Evolutionary conservation across 768 basidiomycete species (phyloP).

Genomic region (Lactarius sanguifluus): DNA sequence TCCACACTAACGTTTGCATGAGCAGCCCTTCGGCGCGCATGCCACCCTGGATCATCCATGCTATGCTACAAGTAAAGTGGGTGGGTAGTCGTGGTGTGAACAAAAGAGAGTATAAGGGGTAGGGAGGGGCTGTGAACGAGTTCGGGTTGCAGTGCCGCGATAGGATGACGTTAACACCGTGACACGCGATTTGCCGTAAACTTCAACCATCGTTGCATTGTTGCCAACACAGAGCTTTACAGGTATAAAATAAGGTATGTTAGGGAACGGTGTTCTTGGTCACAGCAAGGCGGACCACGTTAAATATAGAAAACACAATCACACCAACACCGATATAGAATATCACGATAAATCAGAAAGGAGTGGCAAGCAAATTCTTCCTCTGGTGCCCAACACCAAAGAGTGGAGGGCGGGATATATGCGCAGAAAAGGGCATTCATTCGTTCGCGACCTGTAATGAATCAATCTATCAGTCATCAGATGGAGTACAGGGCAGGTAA

Average conservation of each 20-base stretch:
- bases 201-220: conserved; percentile 6
- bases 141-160: background rate
- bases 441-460: conserved; percentile 21
- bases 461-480: background rate
- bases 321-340: conserved; percentile 6
- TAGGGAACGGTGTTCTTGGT: conserved; percentile 16
- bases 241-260: conserved; percentile 16
- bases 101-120: background rate
- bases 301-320: conserved; percentile 5
- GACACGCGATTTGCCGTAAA: background rate
- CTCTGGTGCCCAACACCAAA: background rate
- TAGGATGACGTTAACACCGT: background rate
- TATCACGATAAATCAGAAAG: conserved; percentile 24
- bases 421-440: conserved; percentile 4
- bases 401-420: background rate
- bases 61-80: background rate
- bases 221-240: conserved; percentile 6
- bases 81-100: background rate
- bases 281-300: conserved; percentile 10
- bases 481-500: background rate
- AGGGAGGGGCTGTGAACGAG: background rate
- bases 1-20: conserved; percentile 41
- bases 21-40: conserved; percentile 60
- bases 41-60: conserved; percentile 83
- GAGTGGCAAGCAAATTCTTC: conserved; percentile 11